These are phyloP conservation scores for Coriolopsis trogii DNA, from an alignment of 1,284 basidiomycete species.

Conservation along the genomic window DNA sequence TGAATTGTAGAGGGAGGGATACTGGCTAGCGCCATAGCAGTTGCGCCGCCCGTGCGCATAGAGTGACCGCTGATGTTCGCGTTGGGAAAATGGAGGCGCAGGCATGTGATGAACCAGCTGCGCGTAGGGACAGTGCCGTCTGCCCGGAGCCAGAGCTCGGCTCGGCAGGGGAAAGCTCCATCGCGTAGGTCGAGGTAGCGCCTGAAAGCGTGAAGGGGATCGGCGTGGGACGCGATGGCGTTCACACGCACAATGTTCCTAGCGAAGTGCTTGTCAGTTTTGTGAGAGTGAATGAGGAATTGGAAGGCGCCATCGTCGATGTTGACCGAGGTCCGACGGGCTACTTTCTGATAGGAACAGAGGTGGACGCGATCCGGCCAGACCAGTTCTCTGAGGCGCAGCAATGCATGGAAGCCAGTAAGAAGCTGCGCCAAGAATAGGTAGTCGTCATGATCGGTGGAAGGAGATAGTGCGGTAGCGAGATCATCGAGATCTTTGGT, in stretches of 20 bases:
- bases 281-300: constrained; percentile 36
- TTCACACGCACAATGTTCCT: constrained; percentile 1
- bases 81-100: constrained; percentile 18
- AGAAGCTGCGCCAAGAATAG: constrained; percentile 33
- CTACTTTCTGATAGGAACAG: constrained; percentile 26
- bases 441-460: constrained; percentile 24
- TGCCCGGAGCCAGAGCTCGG: constrained; percentile 23
- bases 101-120: constrained; percentile 27
- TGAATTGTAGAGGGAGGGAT: constrained; percentile 38
- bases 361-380: constrained; percentile 21
- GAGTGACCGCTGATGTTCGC: constrained; percentile 39
- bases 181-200: constrained; percentile 25
- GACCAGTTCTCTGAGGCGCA: constrained; percentile 36
- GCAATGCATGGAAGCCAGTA: constrained; percentile 35
- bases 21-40: constrained; percentile 35
- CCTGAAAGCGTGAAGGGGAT: constrained; percentile 3
- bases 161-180: constrained; percentile 11
- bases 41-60: constrained; percentile 40
- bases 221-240: neutral
- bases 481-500: constrained; percentile 31
- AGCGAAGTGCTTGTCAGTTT: constrained; percentile 29
- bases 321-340: constrained; percentile 17
- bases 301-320: neutral
- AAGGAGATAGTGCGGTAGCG: constrained; percentile 30
- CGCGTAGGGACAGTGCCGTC: constrained; percentile 29